Evolutionary conservation across 345 rosid genomes (phyloP).

Genomic region (Citrus sinensis): DNA sequence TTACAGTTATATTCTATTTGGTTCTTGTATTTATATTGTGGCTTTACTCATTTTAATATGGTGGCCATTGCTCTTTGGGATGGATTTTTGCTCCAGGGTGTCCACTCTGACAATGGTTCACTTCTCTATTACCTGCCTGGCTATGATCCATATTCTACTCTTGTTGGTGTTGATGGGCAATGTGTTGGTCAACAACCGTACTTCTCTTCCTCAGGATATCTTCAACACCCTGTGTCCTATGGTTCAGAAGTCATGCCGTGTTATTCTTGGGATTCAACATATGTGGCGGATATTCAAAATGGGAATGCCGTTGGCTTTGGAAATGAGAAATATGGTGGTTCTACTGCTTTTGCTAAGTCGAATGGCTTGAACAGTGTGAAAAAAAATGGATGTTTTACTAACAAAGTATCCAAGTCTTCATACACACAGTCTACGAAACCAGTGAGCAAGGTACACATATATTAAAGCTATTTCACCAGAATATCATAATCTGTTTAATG

Average conservation of each 20-base stretch:
- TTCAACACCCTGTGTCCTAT: slow-evolving; percentile 42
- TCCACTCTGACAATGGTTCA: slow-evolving; percentile 48
- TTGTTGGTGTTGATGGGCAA: slow-evolving; percentile 43
- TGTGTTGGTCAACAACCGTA: slow-evolving; percentile 40
- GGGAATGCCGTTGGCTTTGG: slow-evolving; percentile 32
- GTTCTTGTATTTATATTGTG: not conserved
- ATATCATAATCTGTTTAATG: not conserved
- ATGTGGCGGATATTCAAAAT: slow-evolving; percentile 34
- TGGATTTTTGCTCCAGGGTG: slow-evolving; percentile 31
- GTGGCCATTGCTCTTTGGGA: slow-evolving; percentile 9
- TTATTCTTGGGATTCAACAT: slow-evolving; percentile 48
- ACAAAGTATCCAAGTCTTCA: slow-evolving; percentile 29
- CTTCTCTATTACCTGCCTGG: slow-evolving; percentile 46
- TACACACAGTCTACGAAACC: slow-evolving; percentile 31
- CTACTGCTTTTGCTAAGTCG: slow-evolving; percentile 24
- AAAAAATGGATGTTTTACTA: slow-evolving; percentile 30
- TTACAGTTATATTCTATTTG: not conserved
- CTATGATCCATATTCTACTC: slow-evolving; percentile 35
- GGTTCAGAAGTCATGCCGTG: slow-evolving; percentile 41
- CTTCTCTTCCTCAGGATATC: slow-evolving; percentile 37
- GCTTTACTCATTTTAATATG: slow-evolving; percentile 7
- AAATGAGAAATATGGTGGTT: slow-evolving; percentile 27
- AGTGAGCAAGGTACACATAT: slow-evolving; percentile 39
- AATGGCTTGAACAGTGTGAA: slow-evolving; percentile 25
- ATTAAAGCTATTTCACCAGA: not conserved